Evolutionary conservation across 345 rosid species (phyloP).

Genomic region (Stellera chamaejasme): DNA sequence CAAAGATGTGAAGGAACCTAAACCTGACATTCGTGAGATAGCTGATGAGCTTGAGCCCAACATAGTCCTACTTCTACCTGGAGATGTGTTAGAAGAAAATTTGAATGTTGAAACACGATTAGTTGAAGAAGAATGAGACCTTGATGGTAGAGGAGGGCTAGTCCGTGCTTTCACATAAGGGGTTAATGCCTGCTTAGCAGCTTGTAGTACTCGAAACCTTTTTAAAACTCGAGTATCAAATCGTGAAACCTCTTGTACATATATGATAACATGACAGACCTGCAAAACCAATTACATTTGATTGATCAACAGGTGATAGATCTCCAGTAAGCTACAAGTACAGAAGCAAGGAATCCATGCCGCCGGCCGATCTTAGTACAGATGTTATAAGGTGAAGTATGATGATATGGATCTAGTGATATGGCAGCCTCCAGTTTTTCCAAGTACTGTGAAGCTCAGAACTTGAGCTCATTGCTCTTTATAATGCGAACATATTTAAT

Average conservation of each 20-base stretch:
- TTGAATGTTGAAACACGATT: constrained; percentile 22
- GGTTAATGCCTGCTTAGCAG: constrained; percentile 54
- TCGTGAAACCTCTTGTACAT: constrained; percentile 57
- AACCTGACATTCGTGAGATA: constrained; percentile 63
- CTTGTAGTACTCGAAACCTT: constrained; percentile 69
- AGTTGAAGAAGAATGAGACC: constrained; percentile 37
- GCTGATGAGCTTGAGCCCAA: constrained; percentile 44
- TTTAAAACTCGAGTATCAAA: constrained; percentile 56
- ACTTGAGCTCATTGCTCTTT: too few species aligned
- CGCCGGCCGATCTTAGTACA: too few species aligned
- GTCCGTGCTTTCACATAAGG: constrained; percentile 49
- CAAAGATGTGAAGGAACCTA: constrained; percentile 53
- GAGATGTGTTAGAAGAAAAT: constrained; percentile 31
- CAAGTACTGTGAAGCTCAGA: too few species aligned
- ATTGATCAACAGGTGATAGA: constrained; percentile 1
- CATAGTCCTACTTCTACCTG: constrained; percentile 41
- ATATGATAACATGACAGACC: constrained; percentile 77
- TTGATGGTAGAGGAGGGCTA: constrained; percentile 36
- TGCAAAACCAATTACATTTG: constrained; percentile 40
- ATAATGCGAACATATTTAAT: too few species aligned
- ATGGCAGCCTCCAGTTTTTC: too few species aligned
- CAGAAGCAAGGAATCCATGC: too few species aligned
- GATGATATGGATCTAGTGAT: too few species aligned
- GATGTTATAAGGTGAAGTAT: too few species aligned
- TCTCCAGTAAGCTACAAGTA: background rate